Evolutionary conservation across 139 green algal species (phyloP), one percentile per base, ranked within the genome.

Genomic region (Gonium pectorale): DNA sequence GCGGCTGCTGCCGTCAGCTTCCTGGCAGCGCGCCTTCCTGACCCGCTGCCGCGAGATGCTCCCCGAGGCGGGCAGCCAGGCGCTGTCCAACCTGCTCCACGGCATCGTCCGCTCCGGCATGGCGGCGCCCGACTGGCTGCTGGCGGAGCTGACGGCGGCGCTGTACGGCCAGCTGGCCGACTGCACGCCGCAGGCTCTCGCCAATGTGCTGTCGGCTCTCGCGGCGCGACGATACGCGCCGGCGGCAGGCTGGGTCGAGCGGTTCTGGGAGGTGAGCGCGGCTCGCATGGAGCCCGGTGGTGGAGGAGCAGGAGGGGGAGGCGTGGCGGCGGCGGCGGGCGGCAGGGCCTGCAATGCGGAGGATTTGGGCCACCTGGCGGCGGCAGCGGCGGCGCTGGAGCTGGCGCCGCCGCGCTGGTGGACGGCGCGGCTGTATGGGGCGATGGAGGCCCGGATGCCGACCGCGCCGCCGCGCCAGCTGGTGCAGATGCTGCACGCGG

Each of bases 321-420:
- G 68, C 29, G 46, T 11, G n/a, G 9, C 7, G 43, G 6, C 2
- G 43, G 41, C 3, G 41, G 29, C 27, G 68, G 2, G 43, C 15
- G 38, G 38, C 2, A 41, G 49, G 41, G n/a, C n/a, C n/a, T 83
- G 77, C 44, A 83, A 83, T 43, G 22, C 52, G 6, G 77, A 83
- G 5, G 77, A 83, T 46, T 62, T 83, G 77, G 68, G 41, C 15
- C 62, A 73, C 62, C 15, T 83, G 41, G 77, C 43, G 31, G 15
- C 77, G 62, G 77, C 77, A 4, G 62, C 77, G 26, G 77, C 77
- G 62, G 27, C 31, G 63, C 77, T 83, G 62, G 17, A 5, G 15
- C 43, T 83, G 60, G 17, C 22, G n/a, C 77, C 63, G 77, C 77
- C 77, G 19, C 77, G 43, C 13, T 83, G 77, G 77, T 83, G 77